Evolutionary conservation across 2,329 filamentous ascomycete genomes (phyloP), one percentile per base, ranked within the genome.

Genomic region (Alternaria metachromatica): DNA sequence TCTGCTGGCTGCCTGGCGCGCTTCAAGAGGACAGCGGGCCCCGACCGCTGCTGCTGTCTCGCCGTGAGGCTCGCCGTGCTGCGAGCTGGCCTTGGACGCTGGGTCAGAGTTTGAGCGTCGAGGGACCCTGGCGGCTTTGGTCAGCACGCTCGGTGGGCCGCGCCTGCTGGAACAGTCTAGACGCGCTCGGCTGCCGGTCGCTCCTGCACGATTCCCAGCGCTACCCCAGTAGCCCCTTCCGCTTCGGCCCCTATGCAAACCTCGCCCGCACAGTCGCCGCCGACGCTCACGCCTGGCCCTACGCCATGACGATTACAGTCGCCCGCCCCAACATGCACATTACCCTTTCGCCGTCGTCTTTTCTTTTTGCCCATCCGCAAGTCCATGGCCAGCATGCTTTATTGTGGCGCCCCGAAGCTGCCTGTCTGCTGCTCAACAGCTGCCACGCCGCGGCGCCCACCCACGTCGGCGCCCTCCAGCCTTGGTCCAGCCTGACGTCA

Each of bases 131-230:
- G 53, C 12, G 59, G 45, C 46, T 43, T 26, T 21, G 54, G 62
- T 63, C 54, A 61, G 65, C 55, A 58, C 20, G 44, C 25, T 23
- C 48, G 58, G 64, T 63, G 67, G 63, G 63, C 59, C 67, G 62
- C 67, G 64, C 65, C 58, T 69, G 64, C 63, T 64, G 56, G 66
- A 62, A 50, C 64, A 65, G 70, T 72, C 70, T 69, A 63, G 70
- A 69, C 64, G 59, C 62, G 49, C 60, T 65, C 67, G 65, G 66
- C 60, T 55, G 30, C 30, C 55, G 18, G 54, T 53, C 60, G 55
- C 63, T 55, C 66, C 43, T 66, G 70, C 65, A 58, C 68, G 48
- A 71, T 66, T 55, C 46, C 57, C 61, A 64, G 65, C 70, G 58
- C 65, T 71, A 69, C 50, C 64, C 66, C 62, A 13, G 58, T 58